A percentile compares a stretch with the other conserved stretches of the same genome.
These are phyloP conservation scores for Solanum paucissectum DNA, from an alignment of 257 asterid genomes.

Conservation along the genomic window DNA sequence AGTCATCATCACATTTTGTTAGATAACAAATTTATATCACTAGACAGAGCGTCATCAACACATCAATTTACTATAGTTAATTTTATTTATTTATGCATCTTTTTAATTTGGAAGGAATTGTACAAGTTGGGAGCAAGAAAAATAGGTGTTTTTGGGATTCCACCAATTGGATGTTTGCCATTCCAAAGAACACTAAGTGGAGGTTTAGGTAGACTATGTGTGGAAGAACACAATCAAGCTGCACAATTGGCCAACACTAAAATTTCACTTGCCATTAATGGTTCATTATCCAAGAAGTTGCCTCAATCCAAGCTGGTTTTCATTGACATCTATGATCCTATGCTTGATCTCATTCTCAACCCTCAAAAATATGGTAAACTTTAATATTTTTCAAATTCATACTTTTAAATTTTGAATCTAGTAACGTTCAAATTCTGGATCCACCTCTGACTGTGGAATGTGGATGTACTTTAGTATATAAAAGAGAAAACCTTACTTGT, in stretches of 20 bases:
- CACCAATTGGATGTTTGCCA: constrained; percentile 72
- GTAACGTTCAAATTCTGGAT: not conserved
- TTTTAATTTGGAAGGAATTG: constrained; percentile 32
- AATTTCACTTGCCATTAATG: constrained; percentile 22
- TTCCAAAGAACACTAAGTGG: constrained; percentile 62
- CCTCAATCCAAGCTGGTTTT: constrained; percentile 28
- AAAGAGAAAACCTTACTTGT: not conserved
- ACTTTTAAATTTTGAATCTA: not conserved
- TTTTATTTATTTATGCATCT: not conserved
- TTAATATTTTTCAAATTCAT: not conserved
- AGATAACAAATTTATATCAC: too few species aligned
- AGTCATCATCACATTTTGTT: not conserved
- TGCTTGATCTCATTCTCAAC: constrained; percentile 38
- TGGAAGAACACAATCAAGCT: constrained; percentile 24
- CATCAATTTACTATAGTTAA: not conserved
- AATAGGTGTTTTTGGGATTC: constrained; percentile 47
- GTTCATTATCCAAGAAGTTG: constrained; percentile 17
- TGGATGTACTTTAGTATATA: not conserved
- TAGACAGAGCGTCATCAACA: not conserved
- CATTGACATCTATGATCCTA: constrained; percentile 34
- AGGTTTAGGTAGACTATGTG: constrained; percentile 37
- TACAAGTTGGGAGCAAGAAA: constrained; percentile 47
- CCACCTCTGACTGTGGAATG: not conserved
- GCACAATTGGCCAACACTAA: constrained; percentile 35
- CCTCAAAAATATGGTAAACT: constrained; percentile 19